A percentile compares a stretch with the other conserved stretches of the same genome.
phyloP scores from a whole-genome alignment of 768 basidiomycete genomes.

The Lentinula sp. region DNA sequence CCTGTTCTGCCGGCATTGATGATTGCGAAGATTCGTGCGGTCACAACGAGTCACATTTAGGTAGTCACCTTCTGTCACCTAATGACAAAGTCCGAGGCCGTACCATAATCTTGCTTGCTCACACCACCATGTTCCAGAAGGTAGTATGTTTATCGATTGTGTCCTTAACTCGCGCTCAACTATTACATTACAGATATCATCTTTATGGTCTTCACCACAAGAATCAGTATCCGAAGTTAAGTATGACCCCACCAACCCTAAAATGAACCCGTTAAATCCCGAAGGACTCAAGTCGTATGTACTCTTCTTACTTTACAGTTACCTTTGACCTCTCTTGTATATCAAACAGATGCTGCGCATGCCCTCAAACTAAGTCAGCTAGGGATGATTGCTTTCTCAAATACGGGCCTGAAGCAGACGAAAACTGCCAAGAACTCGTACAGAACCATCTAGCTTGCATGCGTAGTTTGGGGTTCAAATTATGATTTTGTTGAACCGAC shows the following conservation, averaged over 20 bases:
- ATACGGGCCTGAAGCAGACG: constrained; percentile 55
- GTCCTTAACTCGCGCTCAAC: neutral
- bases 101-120: neutral
- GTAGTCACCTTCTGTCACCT: neutral
- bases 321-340: neutral
- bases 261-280: constrained; percentile 86
- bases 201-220: constrained; percentile 47
- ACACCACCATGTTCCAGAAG: constrained; percentile 4
- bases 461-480: constrained; percentile 84
- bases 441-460: constrained; percentile 86
- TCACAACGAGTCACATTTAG: neutral
- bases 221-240: constrained; percentile 24
- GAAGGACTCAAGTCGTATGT: constrained; percentile 87
- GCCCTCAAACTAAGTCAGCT: constrained; percentile 86
- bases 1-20: too few species aligned
- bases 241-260: constrained; percentile 71
- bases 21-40: neutral
- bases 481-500: constrained; percentile 28
- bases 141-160: neutral
- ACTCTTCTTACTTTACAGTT: constrained; percentile 21
- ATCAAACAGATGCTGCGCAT: constrained; percentile 84
- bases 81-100: neutral
- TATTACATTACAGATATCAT: constrained; percentile 32
- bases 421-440: constrained; percentile 78
- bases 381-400: constrained; percentile 93